These are phyloP conservation scores for Pseudonitzschia pungens DNA, from an alignment of 108 stramenopile genomes.

Conservation along the genomic window DNA sequence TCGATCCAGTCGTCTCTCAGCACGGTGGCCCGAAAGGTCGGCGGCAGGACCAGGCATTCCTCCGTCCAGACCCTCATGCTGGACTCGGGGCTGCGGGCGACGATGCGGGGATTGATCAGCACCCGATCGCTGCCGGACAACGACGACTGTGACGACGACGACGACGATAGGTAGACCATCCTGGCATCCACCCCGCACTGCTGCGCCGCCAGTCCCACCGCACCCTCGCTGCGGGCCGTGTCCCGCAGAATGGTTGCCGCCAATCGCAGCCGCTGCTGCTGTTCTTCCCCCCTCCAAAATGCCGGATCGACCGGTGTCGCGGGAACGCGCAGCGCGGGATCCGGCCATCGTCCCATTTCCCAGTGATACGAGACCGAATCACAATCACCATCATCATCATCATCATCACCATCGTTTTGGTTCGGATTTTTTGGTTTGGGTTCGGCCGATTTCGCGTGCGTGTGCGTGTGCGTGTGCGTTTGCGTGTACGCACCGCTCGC, in stretches of 20 bases:
- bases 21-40: slow-evolving; percentile 69
- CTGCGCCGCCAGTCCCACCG: slow-evolving; percentile 85
- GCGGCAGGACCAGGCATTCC: slow-evolving; percentile 79
- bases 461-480: no score
- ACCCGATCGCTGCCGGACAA: slow-evolving; percentile 34
- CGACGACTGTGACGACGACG: neutral
- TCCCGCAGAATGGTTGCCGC: slow-evolving; percentile 47
- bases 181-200: slow-evolving; percentile 82
- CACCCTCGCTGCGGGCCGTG: slow-evolving; percentile 57
- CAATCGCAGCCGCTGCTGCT: slow-evolving; percentile 3
- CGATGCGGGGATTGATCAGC: slow-evolving; percentile 73
- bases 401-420: no score
- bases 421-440: no score
- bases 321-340: slow-evolving; percentile 68
- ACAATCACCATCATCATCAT: neutral
- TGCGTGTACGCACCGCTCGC: neutral
- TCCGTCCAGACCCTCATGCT: slow-evolving; percentile 80
- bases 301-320: slow-evolving; percentile 33
- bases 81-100: slow-evolving; percentile 62
- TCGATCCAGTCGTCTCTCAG: slow-evolving; percentile 66
- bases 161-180: slow-evolving; percentile 50
- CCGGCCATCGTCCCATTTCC: slow-evolving; percentile 76
- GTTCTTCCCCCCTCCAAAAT: neutral
- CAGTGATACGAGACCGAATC: slow-evolving; percentile 20
- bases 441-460: no score